Evolutionary conservation across 2,329 filamentous ascomycete genomes (phyloP), one percentile per base, ranked within the genome.

Genomic region (Colletotrichum graminicola): DNA sequence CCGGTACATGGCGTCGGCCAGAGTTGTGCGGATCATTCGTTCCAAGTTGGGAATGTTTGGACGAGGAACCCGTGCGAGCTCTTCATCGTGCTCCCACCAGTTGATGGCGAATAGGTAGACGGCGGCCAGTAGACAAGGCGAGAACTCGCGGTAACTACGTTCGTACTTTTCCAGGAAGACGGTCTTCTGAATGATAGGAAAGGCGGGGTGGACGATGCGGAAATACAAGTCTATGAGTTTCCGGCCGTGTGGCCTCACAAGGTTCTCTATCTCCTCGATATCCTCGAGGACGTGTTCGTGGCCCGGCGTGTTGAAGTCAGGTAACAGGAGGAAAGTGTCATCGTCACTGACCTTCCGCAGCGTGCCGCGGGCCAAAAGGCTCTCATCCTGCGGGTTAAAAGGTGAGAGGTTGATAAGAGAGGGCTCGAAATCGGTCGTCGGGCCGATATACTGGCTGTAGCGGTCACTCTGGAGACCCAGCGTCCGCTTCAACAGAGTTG

Each of bases 41-140:
- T 97, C 94, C 29, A 97, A 83, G 69, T 91, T 89, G 49, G 85
- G 84, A n/a, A 93, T 86, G 80, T 97, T 90, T 0, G 94, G 94
- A 71, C 89, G 89, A 29, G 89, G 88, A 32, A 89, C 84, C 26
- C 85, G 83, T 49, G 90, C 88, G 32, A 95, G 86, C 29, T 90
- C 88, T 23, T 90, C 88, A 73, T 91, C 92, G 73, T 93, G 87
- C 62, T 94, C 90, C 91, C 94, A 96, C 91, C 94, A 97, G 79
- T 95, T 94, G 77, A 97, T 88, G 11, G 94, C 93, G 32, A 97
- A 84, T 32, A 97, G 90, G 77, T 97, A 96, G 76, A 97, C 91
- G 64, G 93, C 93, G 41, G 93, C 93, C 21, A 97, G 85, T 34
- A 96, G 84, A 14, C 92, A 89, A 1, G 94, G 93, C 18, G 93